Evolutionary conservation across 2,329 filamentous ascomycete species (phyloP).

Genomic region (Aspergillus niger): DNA sequence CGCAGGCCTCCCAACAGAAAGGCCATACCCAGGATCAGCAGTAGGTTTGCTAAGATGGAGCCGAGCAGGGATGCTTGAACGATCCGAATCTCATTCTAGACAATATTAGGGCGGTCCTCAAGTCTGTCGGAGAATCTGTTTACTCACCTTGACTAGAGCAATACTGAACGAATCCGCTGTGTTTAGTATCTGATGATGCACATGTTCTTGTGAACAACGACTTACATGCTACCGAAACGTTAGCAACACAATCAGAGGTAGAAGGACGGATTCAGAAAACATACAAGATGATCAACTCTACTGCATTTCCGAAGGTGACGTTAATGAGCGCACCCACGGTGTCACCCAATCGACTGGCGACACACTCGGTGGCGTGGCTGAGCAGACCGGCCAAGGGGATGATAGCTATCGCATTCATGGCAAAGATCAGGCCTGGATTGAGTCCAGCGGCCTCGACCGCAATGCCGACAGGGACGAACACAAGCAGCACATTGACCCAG

Average conservation of each 20-base stretch:
- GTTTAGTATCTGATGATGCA: background rate
- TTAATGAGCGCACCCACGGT: constrained; percentile 73
- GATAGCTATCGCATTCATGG: constrained; percentile 74
- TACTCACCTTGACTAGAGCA: constrained; percentile 67
- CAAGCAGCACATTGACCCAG: constrained; percentile 47
- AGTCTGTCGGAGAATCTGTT: background rate
- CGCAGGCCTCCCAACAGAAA: constrained; percentile 84
- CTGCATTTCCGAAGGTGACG: constrained; percentile 76
- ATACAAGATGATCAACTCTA: constrained; percentile 74
- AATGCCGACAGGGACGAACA: constrained; percentile 47
- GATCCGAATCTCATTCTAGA: constrained; percentile 74
- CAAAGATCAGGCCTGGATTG: constrained; percentile 66
- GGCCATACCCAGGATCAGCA: constrained; percentile 88
- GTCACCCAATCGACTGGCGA: constrained; percentile 71
- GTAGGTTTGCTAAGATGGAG: constrained; percentile 83
- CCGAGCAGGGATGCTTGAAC: constrained; percentile 89
- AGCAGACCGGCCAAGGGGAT: constrained; percentile 72
- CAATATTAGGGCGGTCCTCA: constrained; percentile 4
- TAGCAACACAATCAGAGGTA: constrained; percentile 11
- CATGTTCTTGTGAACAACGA: constrained; percentile 24
- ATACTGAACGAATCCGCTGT: constrained; percentile 56
- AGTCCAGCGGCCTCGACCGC: constrained; percentile 42
- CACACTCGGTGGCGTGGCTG: constrained; percentile 73
- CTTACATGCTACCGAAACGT: constrained; percentile 54
- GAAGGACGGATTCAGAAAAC: constrained; percentile 31